Percentiles rank a stretch among this genome's conserved stretches.
Conservation (phyloP, 192 early-diverging fungal genomes). For the Phycomyces nitens region DNA sequence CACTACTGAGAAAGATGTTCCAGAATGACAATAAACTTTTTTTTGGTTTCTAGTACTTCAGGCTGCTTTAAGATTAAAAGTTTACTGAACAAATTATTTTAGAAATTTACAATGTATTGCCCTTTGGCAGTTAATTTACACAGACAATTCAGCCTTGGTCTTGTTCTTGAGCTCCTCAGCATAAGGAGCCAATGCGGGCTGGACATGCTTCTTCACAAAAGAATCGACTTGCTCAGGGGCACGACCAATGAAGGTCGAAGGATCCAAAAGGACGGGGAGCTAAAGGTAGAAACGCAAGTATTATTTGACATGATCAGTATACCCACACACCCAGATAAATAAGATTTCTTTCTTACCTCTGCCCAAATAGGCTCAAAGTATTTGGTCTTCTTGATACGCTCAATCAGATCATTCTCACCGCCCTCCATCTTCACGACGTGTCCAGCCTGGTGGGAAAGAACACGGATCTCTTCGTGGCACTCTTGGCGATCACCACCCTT, state of each 20-base stretch:
- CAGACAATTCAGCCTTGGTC: constrained; percentile 67
- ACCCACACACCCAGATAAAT: background rate
- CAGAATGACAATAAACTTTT: too few species aligned
- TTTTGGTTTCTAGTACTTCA: too few species aligned
- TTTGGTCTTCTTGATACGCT: constrained; percentile 70
- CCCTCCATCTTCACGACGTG: constrained; percentile 88
- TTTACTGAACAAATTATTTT: too few species aligned
- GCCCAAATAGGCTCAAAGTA: constrained; percentile 89
- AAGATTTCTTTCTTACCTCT: constrained; percentile 43
- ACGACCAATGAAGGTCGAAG: constrained; percentile 89
- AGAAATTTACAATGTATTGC: background rate
- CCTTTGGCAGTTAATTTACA: constrained; percentile 46
- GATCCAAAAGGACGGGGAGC: constrained; percentile 76
- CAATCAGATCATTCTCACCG: constrained; percentile 92
- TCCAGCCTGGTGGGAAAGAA: constrained; percentile 91
- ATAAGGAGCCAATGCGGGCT: constrained; percentile 79
- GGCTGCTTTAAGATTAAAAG: too few species aligned
- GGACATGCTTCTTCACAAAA: constrained; percentile 80
- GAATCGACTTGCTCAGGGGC: constrained; percentile 90
- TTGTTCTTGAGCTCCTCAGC: constrained; percentile 55
- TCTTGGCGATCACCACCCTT: constrained; percentile 92
- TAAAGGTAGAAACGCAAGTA: background rate
- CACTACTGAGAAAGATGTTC: too few species aligned
- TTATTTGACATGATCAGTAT: background rate
- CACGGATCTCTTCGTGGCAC: constrained; percentile 96